Conservation (phyloP, 129 eudicot genomes). For the Oenanthe sinensis region DNA sequence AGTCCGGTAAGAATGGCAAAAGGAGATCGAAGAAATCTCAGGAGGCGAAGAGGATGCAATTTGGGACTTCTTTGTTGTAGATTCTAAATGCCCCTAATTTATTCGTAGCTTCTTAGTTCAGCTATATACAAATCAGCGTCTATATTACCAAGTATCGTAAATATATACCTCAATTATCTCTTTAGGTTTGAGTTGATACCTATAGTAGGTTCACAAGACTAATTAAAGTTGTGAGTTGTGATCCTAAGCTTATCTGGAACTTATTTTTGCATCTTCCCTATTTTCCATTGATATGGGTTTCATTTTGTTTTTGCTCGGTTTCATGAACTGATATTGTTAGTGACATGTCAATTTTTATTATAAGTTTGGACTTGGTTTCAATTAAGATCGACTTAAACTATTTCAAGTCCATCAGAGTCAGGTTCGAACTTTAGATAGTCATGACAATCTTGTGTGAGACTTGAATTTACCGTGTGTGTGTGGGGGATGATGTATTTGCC, state of each 20-base stretch:
- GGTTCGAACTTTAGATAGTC: no score
- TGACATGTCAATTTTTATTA: neutral
- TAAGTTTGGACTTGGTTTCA: neutral
- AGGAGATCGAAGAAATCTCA: constrained; percentile 45
- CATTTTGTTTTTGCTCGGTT: neutral
- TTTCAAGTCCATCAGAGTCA: no score
- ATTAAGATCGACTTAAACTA: neutral
- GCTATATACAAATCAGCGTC: constrained; percentile 6
- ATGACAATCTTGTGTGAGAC: no score
- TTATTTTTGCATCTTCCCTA: neutral
- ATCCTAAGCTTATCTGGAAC: neutral
- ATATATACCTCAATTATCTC: constrained; percentile 27
- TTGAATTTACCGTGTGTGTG: no score
- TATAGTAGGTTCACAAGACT: constrained; percentile 18
- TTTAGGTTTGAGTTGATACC: constrained; percentile 20
- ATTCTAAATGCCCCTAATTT: constrained; percentile 42
- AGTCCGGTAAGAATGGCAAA: constrained; percentile 87
- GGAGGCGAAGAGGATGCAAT: constrained; percentile 52
- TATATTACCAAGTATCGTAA: constrained; percentile 20
- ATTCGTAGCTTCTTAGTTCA: constrained; percentile 20
- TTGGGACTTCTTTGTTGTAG: constrained; percentile 71
- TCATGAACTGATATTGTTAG: neutral
- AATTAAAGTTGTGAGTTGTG: constrained; percentile 3
- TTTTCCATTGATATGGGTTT: neutral
- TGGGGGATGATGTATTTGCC: no score